These are phyloP conservation scores for Pseudopediastrum boryanum DNA, from an alignment of 139 green algal species.

Conservation along the genomic window DNA sequence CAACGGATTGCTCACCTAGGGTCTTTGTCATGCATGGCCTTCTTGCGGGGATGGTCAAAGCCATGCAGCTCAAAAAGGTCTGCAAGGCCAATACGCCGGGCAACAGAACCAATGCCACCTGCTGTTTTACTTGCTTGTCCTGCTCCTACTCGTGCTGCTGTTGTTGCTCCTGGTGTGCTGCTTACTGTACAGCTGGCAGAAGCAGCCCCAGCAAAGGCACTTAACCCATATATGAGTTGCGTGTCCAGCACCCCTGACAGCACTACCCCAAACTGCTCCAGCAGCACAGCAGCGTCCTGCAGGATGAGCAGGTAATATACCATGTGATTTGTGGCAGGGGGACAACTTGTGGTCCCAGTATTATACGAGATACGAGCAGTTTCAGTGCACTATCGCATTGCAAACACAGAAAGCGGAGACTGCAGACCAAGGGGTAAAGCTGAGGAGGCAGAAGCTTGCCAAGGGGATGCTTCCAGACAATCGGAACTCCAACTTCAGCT, in stretches of 20 bases:
- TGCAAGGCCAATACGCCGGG: not conserved
- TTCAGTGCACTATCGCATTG: too few species aligned
- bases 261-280: constrained; percentile 3
- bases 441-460: too few species aligned
- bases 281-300: constrained; percentile 4
- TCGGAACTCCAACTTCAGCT: too few species aligned
- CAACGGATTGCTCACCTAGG: not conserved
- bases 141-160: not conserved
- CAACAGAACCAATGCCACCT: not conserved
- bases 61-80: not conserved
- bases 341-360: too few species aligned
- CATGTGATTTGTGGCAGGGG: too few species aligned
- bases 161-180: too few species aligned
- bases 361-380: too few species aligned
- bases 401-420: too few species aligned
- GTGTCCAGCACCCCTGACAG: constrained; percentile 12
- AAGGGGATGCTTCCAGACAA: too few species aligned
- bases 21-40: not conserved
- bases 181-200: too few species aligned
- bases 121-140: not conserved
- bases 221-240: constrained; percentile 5
- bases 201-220: not conserved
- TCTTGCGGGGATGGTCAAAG: not conserved
- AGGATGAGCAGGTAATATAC: too few species aligned
- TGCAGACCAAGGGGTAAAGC: too few species aligned